Conservation (phyloP, 768 basidiomycete species). For the Dendrothele bispora region DNA sequence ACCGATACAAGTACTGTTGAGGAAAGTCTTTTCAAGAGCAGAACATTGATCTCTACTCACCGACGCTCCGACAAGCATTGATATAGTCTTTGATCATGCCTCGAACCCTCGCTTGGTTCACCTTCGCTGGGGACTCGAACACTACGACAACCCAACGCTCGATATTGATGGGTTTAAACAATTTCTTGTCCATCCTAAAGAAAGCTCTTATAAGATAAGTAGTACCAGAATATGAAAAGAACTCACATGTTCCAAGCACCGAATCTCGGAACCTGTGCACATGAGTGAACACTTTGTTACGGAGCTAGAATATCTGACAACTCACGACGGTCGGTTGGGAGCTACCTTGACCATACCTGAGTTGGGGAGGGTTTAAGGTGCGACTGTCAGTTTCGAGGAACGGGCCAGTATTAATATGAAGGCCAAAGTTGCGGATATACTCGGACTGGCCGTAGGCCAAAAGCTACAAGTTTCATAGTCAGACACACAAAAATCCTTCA, state of each 20-base stretch:
- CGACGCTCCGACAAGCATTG: constrained; percentile 22
- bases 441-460: constrained; percentile 41
- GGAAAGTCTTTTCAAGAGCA: too few relatives aligned
- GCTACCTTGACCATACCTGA: constrained; percentile 47
- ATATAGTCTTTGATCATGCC: constrained; percentile 42
- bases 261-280: constrained; percentile 35
- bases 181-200: constrained; percentile 48
- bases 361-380: constrained; percentile 43
- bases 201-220: background rate
- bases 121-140: constrained; percentile 50
- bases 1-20: too few relatives aligned
- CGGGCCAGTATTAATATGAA: constrained; percentile 32
- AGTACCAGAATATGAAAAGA: background rate
- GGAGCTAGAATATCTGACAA: background rate
- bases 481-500: too few relatives aligned
- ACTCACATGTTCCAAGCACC: constrained; percentile 57
- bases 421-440: constrained; percentile 42
- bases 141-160: constrained; percentile 48
- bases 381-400: constrained; percentile 41
- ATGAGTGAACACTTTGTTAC: too few relatives aligned
- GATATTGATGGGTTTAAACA: constrained; percentile 41
- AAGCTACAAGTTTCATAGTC: constrained; percentile 22
- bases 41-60: too few relatives aligned
- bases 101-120: too few relatives aligned
- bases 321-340: constrained; percentile 43